Evolutionary conservation across 2,329 filamentous ascomycete genomes (phyloP).

Genomic region (Cytospora piceae): DNA sequence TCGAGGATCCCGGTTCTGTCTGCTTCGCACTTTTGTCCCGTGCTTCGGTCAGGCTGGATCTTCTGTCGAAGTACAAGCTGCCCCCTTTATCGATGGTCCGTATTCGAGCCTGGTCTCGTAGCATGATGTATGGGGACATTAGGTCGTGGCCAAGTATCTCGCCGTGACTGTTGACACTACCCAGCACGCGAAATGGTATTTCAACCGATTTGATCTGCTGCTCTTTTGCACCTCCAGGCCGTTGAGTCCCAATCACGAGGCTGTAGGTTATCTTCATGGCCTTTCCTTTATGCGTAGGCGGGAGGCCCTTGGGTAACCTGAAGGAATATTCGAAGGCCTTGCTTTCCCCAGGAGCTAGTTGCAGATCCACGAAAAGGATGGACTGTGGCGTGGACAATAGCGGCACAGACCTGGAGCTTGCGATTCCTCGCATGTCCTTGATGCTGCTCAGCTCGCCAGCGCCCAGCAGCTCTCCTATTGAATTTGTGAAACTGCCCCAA

Average conservation of each 20-base stretch:
- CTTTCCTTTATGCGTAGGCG: conserved; percentile 87
- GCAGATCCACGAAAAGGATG: conserved; percentile 91
- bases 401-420: conserved; percentile 84
- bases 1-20: conserved; percentile 44
- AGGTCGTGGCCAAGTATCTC: conserved; percentile 91
- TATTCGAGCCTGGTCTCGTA: conserved; percentile 79
- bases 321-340: conserved; percentile 86
- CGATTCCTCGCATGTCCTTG: conserved; percentile 89
- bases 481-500: conserved; percentile 87
- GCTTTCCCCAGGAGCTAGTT: conserved; percentile 85
- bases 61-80: conserved; percentile 27
- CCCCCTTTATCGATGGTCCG: conserved; percentile 51
- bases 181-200: conserved; percentile 88
- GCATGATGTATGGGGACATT: conserved; percentile 89
- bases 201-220: conserved; percentile 90
- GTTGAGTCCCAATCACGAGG: conserved; percentile 87
- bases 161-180: conserved; percentile 86
- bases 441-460: conserved; percentile 88
- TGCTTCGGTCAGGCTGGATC: conserved; percentile 28
- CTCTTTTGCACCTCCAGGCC: conserved; percentile 75
- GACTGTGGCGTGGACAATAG: conserved; percentile 94
- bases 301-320: conserved; percentile 82
- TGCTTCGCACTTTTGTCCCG: conserved; percentile 32
- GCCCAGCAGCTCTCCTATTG: conserved; percentile 84
- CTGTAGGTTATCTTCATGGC: conserved; percentile 94